Percentiles rank a stretch among this genome's conserved stretches.
phyloP scores from a whole-genome alignment of 2,329 filamentous ascomycete species.

The Penicillium crustosum region DNA sequence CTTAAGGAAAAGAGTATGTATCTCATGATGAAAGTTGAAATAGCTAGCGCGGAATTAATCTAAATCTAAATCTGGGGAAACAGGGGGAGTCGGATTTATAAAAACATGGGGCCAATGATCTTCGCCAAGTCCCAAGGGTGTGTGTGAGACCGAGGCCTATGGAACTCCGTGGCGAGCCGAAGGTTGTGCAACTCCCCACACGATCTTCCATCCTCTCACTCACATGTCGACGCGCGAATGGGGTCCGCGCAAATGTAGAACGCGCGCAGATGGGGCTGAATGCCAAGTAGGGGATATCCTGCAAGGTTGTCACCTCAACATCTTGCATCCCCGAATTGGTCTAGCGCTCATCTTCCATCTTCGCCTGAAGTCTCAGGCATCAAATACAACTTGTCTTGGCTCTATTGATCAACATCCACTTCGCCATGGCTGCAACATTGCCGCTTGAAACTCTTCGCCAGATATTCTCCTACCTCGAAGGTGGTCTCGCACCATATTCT shows the following conservation, averaged over 20 bases:
- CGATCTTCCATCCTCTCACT: not conserved
- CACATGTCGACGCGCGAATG: not conserved
- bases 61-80: too few species aligned
- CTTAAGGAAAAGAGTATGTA: slow-evolving; percentile 33
- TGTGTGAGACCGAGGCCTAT: slow-evolving; percentile 2
- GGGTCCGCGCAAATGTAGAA: too few species aligned
- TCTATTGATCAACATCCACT: not conserved
- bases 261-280: too few species aligned
- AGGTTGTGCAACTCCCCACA: not conserved
- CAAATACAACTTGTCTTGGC: not conserved
- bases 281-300: not conserved
- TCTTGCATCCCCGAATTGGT: slow-evolving; percentile 19
- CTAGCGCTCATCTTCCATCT: not conserved
- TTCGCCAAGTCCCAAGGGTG: not conserved
- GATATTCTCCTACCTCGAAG: not conserved
- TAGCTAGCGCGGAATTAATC: too few species aligned
- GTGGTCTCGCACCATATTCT: not conserved
- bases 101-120: not conserved
- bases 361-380: not conserved
- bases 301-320: not conserved
- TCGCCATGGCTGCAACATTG: not conserved
- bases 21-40: slow-evolving; percentile 18
- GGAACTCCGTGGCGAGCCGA: too few species aligned
- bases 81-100: not conserved
- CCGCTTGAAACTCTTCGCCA: not conserved